Percentiles rank a stretch among this genome's conserved stretches.
Evolutionary conservation across 768 basidiomycete genomes (phyloP).

Genomic region (Daedaleopsis sinensis): DNA sequence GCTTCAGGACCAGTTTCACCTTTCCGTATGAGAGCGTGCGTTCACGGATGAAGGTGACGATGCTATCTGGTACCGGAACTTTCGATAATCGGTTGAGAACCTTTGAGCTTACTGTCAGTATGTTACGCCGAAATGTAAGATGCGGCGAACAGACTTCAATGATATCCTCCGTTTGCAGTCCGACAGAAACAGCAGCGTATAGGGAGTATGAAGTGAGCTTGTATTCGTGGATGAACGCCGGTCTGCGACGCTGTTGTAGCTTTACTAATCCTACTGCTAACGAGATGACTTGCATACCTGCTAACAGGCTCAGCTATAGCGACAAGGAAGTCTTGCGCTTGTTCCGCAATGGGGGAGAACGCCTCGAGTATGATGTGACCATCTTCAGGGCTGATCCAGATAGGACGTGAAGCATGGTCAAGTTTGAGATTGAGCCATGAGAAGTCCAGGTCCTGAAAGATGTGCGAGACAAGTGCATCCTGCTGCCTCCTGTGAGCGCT

Average conservation of each 20-base stretch:
- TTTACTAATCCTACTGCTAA: conserved; percentile 33
- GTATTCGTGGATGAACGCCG: conserved; percentile 98
- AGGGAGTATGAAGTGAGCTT: conserved; percentile 97
- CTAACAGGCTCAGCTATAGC: conserved; percentile 99
- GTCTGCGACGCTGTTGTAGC: conserved; percentile 52
- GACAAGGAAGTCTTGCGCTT: conserved; percentile 97
- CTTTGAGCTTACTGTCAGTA: conserved; percentile 38
- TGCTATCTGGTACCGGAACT: conserved; percentile 90
- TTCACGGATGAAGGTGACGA: conserved; percentile 86
- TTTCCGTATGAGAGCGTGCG: conserved; percentile 97
- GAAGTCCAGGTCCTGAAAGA: conserved; percentile 86
- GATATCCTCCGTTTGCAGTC: conserved; percentile 96
- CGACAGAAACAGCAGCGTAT: conserved; percentile 98
- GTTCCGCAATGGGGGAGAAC: conserved; percentile 96
- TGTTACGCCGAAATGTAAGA: conserved; percentile 29
- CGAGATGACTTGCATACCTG: conserved; percentile 62
- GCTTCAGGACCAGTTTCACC: conserved; percentile 96
- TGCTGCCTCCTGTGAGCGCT: conserved; percentile 73
- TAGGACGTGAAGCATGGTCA: conserved; percentile 89
- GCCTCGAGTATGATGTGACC: conserved; percentile 95
- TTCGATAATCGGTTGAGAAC: conserved; percentile 83
- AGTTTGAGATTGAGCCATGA: conserved; percentile 84
- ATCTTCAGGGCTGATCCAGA: conserved; percentile 96
- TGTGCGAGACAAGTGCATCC: conserved; percentile 76
- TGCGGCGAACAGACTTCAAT: conserved; percentile 75